Evolutionary conservation across 2,329 filamentous ascomycete species (phyloP), one percentile per base, ranked within the genome.

Genomic region (Calonectria fujianensis): DNA sequence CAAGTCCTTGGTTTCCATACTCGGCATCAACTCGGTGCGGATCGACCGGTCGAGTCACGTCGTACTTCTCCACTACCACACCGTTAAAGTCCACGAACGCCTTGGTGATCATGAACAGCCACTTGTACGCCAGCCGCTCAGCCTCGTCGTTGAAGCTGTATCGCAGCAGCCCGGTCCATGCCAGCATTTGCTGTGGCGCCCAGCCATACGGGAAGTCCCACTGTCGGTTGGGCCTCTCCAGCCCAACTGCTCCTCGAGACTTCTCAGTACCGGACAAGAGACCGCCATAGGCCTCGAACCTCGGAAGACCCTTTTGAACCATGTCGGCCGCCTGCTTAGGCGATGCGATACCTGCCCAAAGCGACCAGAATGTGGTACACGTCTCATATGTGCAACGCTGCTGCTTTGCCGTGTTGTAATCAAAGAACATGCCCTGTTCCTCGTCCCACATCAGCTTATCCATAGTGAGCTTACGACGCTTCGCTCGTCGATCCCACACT

Each of bases 131-230:
- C 77, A 99, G 87, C 41, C 96, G 90, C 86, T 98, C 94, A 2
- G 96, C 96, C 75, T 98, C 96, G 31, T 96, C 94, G 35, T 94
- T 93, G 83, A 98, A 98, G 70, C 96, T 96, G 83, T 98, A 99
- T 24, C 96, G 93, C 81, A 96, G 91, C 74, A 99, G 88, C 3
- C 96, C 97, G 1, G 95, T 96, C 97, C 97, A 99, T 0, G 97
- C 96, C 52, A 99, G 91, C 87, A 99, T 98, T 88, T 99, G 97
- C 88, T 99, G 97, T 39, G 97, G 97, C 70, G 97, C 97, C 97
- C 97, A 99, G 74, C 97, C 97, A 83, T 97, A 98, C 0, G 97
- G 97, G 84, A 96, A 98, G 84, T 99, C 97, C 97, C 97, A 99
- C 84, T 99, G 97, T 80, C 97, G 93, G 85, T 98, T 98, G 10